Percentiles rank a stretch among this genome's conserved stretches.
These are phyloP conservation scores for Neurospora terricola DNA, from an alignment of 495 filamentous ascomycete genomes.

Conservation along the genomic window DNA sequence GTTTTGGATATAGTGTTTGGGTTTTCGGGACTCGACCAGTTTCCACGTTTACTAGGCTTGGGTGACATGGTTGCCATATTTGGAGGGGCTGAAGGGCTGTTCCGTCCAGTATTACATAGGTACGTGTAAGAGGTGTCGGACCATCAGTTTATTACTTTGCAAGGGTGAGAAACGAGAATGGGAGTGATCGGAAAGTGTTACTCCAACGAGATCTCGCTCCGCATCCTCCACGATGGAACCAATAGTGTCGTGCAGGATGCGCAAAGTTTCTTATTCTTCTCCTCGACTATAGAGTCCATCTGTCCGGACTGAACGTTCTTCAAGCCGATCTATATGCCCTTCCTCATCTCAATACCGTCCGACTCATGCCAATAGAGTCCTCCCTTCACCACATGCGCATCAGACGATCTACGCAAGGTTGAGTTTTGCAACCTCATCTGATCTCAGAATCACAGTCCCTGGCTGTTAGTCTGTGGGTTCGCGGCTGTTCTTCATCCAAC, in stretches of 20 bases:
- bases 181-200: neutral
- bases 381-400: neutral
- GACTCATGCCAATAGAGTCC: neutral
- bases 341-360: neutral
- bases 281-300: neutral
- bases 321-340: neutral
- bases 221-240: neutral
- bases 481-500: neutral
- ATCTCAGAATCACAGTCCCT: neutral
- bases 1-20: neutral
- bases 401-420: constrained; percentile 4
- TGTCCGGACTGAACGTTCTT: neutral
- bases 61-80: neutral
- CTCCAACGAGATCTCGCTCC: neutral
- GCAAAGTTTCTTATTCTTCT: neutral
- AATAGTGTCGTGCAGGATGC: neutral
- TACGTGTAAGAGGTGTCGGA: neutral
- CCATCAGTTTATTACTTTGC: neutral
- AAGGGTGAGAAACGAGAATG: neutral
- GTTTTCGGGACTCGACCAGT: neutral
- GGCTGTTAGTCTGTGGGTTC: neutral
- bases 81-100: neutral
- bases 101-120: neutral
- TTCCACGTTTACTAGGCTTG: neutral
- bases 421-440: neutral